Percentiles rank a stretch among this genome's conserved stretches.
phyloP scores from a whole-genome alignment of 352 stramenopile genomes.

The Phytophthora fragariae region DNA sequence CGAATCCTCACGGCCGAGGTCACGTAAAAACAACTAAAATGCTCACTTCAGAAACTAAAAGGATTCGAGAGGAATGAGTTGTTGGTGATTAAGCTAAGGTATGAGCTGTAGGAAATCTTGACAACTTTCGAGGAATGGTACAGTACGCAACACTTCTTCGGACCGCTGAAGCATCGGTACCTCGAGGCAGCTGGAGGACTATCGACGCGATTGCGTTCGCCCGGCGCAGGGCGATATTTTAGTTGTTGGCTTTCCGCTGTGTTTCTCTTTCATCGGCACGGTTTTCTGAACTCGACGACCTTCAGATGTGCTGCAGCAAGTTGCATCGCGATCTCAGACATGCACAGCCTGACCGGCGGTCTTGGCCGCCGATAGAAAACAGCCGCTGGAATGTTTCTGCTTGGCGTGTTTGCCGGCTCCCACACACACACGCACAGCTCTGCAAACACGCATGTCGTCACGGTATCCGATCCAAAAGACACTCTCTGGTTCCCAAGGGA shows the following conservation, averaged over 20 bases:
- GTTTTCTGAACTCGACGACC: conserved; percentile 10
- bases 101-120: not conserved
- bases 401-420: not conserved
- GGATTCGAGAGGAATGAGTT: conserved; percentile 21
- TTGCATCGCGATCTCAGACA: conserved; percentile 9
- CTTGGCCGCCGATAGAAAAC: conserved; percentile 26
- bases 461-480: not conserved
- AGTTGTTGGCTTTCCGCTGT: not conserved
- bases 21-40: not conserved
- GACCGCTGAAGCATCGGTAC: conserved; percentile 17
- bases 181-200: conserved; percentile 16
- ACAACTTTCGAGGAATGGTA: not conserved
- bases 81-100: not conserved
- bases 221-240: not conserved
- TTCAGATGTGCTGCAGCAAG: conserved; percentile 13
- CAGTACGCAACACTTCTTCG: not conserved
- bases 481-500: not conserved
- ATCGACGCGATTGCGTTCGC: conserved; percentile 20
- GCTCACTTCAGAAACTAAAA: not conserved
- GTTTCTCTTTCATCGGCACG: conserved; percentile 2
- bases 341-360: conserved; percentile 11
- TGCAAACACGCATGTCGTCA: not conserved
- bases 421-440: not conserved
- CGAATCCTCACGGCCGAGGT: conserved; percentile 12
- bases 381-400: not conserved